Conservation (phyloP, 495 filamentous ascomycete genomes). For the Hypoxylon lenormandii region DNA sequence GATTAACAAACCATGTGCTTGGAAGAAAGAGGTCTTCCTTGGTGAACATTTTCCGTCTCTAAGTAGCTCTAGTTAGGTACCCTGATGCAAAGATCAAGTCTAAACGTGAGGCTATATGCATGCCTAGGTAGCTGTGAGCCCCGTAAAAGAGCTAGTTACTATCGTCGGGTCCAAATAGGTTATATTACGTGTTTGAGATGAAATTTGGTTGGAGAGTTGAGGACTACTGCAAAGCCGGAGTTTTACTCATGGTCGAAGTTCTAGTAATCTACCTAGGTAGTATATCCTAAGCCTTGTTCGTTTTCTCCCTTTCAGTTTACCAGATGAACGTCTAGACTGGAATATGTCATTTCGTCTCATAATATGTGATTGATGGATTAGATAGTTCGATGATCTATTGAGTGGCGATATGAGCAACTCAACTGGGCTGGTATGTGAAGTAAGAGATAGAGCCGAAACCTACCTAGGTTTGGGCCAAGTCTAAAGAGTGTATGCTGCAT, state of each 20-base stretch:
- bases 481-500: too few species aligned
- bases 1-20: not conserved
- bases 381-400: too few species aligned
- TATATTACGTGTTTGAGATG: constrained; percentile 31
- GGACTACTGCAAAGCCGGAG: not conserved
- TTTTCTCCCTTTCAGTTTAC: too few species aligned
- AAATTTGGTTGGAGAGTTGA: constrained; percentile 6
- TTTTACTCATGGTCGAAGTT: not conserved
- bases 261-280: not conserved
- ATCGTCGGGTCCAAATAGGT: constrained; percentile 23
- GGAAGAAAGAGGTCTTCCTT: not conserved
- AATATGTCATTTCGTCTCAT: too few species aligned
- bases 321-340: too few species aligned
- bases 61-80: not conserved
- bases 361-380: too few species aligned
- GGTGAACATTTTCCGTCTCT: not conserved
- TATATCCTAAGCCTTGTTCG: too few species aligned
- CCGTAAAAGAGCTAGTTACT: not conserved
- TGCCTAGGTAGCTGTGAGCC: not conserved
- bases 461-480: too few species aligned
- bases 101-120: constrained; percentile 16
- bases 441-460: too few species aligned
- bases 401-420: too few species aligned
- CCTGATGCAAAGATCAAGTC: constrained; percentile 7
- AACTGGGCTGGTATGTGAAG: too few species aligned